Evolutionary conservation across 2,329 filamentous ascomycete genomes (phyloP), one percentile per base, ranked within the genome.

Genomic region (Venturia carpophila): DNA sequence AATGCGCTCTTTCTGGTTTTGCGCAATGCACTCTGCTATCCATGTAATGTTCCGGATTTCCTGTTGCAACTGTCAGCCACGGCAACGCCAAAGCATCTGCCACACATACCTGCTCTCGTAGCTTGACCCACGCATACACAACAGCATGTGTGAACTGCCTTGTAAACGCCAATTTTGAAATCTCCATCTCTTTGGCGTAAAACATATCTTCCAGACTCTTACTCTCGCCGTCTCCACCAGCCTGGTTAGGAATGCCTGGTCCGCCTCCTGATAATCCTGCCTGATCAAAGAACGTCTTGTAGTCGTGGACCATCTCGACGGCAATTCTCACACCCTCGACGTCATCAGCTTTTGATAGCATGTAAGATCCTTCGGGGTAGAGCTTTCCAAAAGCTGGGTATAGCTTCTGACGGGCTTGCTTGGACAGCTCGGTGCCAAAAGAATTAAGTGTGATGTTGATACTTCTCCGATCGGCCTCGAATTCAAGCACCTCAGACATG

Each of bases 391-490:
- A 95, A 75, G 79, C 88, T 37, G 94, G 95, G 76, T 99, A 99
- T 60, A 99, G 83, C 83, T 97, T 99, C 80, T 90, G 95, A 71
- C 94, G 88, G 75, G 97, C 94, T 55, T 85, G 84, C 84, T 99
- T 99, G 71, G 87, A 89, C 62, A 99, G 83, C 76, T 99, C 94
- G 10, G 95, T 99, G 68, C 94, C 94, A 72, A 99, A 97, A 0
- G 92, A 97, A 82, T 99, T 99, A 71, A 99, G 85, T 1, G 94
- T 99, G 76, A 99, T 99, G 80, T 99, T 99, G 82, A 99, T 99
- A 71, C 92, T 91, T 75, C 94, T 86, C 70, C 94, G 86, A 75
- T 99, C 94, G 30, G 95, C 94, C 80, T 99, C 94, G 71, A 99
- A 99, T 74, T 96, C 90, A 61, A 99, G 82, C 63, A 97, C 90